These are phyloP conservation scores for Alternaria hordeiaustralica DNA, from an alignment of 2,329 filamentous ascomycete species.

Conservation along the genomic window DNA sequence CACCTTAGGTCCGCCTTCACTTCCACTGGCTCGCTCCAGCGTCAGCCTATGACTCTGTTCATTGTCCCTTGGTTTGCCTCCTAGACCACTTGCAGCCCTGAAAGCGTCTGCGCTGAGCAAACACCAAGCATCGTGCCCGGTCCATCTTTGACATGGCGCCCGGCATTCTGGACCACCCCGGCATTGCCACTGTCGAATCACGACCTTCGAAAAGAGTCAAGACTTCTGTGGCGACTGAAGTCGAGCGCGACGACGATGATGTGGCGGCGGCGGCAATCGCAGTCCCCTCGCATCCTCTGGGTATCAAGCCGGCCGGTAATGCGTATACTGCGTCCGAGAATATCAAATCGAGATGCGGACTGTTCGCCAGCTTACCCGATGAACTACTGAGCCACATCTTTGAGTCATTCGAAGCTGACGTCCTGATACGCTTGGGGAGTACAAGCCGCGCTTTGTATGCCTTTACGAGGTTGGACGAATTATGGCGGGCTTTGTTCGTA, in stretches of 20 bases:
- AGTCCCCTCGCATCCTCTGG: slow-evolving; percentile 80
- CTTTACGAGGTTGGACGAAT: slow-evolving; percentile 80
- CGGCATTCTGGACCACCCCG: slow-evolving; percentile 37
- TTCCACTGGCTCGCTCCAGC: slow-evolving; percentile 2
- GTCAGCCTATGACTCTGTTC: slow-evolving; percentile 17
- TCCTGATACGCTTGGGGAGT: slow-evolving; percentile 70
- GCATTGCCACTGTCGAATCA: slow-evolving; percentile 35
- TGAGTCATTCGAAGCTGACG: slow-evolving; percentile 72
- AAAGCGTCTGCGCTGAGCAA: slow-evolving; percentile 7
- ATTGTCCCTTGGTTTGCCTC: slow-evolving; percentile 8
- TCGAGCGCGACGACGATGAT: slow-evolving; percentile 34
- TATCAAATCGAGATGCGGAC: slow-evolving; percentile 70
- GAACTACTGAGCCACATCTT: slow-evolving; percentile 78
- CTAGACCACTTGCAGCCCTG: slow-evolving; percentile 7
- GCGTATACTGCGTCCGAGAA: slow-evolving; percentile 70
- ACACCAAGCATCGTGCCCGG: slow-evolving; percentile 9
- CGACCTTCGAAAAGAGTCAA: slow-evolving; percentile 46
- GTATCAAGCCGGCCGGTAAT: slow-evolving; percentile 87
- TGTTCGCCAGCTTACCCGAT: slow-evolving; percentile 75
- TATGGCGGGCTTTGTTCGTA: slow-evolving; percentile 87
- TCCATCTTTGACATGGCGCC: slow-evolving; percentile 39
- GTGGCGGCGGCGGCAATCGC: slow-evolving; percentile 58
- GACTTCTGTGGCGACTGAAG: slow-evolving; percentile 28
- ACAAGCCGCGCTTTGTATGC: slow-evolving; percentile 89
- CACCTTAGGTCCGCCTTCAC: slow-evolving; percentile 19